Base-by-base conservation (phyloP, 371 early-diverging fungal genomes). In the Basidiobolus meristosporus region DNA sequence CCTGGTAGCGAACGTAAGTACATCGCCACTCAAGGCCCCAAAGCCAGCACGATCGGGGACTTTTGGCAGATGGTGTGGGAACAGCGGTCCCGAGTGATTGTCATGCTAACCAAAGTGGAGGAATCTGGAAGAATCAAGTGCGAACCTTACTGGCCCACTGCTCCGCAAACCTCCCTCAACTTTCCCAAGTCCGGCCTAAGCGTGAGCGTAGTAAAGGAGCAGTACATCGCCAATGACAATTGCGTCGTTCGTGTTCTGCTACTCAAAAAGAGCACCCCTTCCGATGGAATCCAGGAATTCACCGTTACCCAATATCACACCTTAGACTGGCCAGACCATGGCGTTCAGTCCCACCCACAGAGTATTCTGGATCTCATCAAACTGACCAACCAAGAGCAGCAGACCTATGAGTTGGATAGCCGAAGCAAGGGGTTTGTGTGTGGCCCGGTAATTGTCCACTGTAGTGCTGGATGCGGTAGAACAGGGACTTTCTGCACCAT, bases 381-480 rank as follows among this genome's bases (percentile, higher is more conserved):
- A 9, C 44, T 64, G 9, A 52, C 58, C 2, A 53, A 64, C 39
- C 45, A 54, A 18, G 43, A 48, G 4, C 49, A 52, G 35, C 16
- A 21, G 14, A 51, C 56, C 11, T 45, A 43, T 33, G 39, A 31
- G 38, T 48, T 46, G 37, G 21, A 23, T 20, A 19, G 18, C 2
- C 5, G 14, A 5, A 39, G 19, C 2, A 36, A 20, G 22, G 26
- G 30, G 9, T 29, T 31, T 17, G 41, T 47, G 3, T 50, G 54
- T 15, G 60, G 64, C 0, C 81, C 82, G 0, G 62, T 66, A 16
- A 48, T 77, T 3, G 79, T 84, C 7, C 81, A 84, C 46, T 84
- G 84, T 46, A 79, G 80, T 46, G 99, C 99, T 5, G 99, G 99
- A 3, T 90, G 92, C 48, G 99, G 99, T 2, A 65, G 99, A 23